A percentile compares a stretch with the other conserved stretches of the same genome.
These are phyloP conservation scores for Yamadazyma dushanensis DNA, from an alignment of 1,139 yeast genomes.

Conservation along the genomic window DNA sequence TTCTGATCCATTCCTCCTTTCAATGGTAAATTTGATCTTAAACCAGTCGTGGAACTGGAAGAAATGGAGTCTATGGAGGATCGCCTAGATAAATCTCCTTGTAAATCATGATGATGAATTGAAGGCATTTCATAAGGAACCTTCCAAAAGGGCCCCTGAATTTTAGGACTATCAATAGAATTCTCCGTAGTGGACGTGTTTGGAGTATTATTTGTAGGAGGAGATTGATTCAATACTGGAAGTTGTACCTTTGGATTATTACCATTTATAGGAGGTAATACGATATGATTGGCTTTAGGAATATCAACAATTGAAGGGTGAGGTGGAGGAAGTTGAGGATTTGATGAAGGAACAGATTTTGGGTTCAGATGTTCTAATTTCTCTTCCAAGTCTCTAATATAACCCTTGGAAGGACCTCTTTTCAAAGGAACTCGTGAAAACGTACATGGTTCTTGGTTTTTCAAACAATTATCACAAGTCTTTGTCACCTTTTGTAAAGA, in stretches of 20 bases:
- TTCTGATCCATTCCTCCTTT: constrained; percentile 25
- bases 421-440: constrained; percentile 71
- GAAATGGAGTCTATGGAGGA: constrained; percentile 39
- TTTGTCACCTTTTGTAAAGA: constrained; percentile 45
- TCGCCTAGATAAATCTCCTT: constrained; percentile 24
- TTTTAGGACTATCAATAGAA: constrained; percentile 30
- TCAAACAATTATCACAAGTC: constrained; percentile 57
- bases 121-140: constrained; percentile 52
- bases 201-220: constrained; percentile 7
- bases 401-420: constrained; percentile 78
- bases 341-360: constrained; percentile 4
- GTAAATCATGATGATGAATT: constrained; percentile 17
- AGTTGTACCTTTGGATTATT: background rate
- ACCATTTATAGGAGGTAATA: constrained; percentile 14
- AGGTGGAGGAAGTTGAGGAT: background rate
- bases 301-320: background rate
- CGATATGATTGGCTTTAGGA: constrained; percentile 8
- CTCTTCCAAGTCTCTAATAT: constrained; percentile 46
- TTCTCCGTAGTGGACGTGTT: constrained; percentile 14
- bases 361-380: constrained; percentile 13
- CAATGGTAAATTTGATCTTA: constrained; percentile 30
- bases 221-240: constrained; percentile 3
- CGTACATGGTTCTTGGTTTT: constrained; percentile 55
- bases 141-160: constrained; percentile 52
- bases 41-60: constrained; percentile 19